These are phyloP conservation scores for Roridomyces roridus DNA, from an alignment of 768 basidiomycete genomes.

Conservation along the genomic window DNA sequence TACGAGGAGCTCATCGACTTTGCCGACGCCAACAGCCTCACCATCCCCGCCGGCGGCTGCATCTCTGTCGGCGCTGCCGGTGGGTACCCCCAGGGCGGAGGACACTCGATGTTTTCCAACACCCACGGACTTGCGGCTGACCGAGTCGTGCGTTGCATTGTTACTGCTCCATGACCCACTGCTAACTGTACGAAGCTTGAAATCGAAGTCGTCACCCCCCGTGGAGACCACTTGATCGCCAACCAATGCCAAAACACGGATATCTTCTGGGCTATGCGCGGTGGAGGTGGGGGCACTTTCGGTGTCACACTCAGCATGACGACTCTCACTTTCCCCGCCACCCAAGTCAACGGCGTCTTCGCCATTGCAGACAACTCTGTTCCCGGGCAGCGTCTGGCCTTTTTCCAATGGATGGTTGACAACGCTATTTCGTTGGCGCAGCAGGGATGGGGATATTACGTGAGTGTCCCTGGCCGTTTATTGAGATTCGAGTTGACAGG, in stretches of 20 bases:
- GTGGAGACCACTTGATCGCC: constrained; percentile 37
- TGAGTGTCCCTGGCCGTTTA: too few relatives aligned
- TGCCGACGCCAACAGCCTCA: constrained; percentile 30
- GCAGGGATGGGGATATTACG: too few relatives aligned
- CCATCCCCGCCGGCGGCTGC: constrained; percentile 28
- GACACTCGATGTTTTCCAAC: neutral
- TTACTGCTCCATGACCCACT: neutral
- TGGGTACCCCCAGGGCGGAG: constrained; percentile 17
- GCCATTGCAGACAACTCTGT: too few relatives aligned
- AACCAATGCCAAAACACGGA: constrained; percentile 41
- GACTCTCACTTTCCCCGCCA: neutral
- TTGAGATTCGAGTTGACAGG: too few relatives aligned
- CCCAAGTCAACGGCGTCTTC: neutral
- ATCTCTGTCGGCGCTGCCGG: constrained; percentile 15
- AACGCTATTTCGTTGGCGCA: too few relatives aligned
- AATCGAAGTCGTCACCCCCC: constrained; percentile 43
- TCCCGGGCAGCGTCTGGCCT: too few relatives aligned
- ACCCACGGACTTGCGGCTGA: neutral
- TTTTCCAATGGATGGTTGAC: too few relatives aligned
- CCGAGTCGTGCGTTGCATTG: neutral
- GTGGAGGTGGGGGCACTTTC: constrained; percentile 30
- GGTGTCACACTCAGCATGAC: constrained; percentile 6
- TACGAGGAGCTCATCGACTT: constrained; percentile 25
- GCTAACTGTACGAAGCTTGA: constrained; percentile 24
- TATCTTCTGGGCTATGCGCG: constrained; percentile 42